Evolutionary conservation across 805 yeast genomes (phyloP).

Genomic region (Kluyveromyces starmeri): DNA sequence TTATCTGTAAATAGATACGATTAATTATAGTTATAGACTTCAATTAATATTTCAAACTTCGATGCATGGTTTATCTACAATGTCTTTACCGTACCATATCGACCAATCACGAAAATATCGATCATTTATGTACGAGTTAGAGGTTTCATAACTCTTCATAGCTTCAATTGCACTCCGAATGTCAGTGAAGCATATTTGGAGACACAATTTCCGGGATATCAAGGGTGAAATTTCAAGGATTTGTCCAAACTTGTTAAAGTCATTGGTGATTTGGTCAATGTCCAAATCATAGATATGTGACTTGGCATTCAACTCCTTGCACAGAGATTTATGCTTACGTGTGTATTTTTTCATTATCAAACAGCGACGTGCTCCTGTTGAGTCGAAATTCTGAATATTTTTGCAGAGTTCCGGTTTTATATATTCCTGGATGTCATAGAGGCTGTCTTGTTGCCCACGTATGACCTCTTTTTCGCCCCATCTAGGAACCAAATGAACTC

Average conservation of each 20-base stretch:
- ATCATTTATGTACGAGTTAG: constrained; percentile 28
- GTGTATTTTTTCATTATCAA: constrained; percentile 38
- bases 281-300: constrained; percentile 39
- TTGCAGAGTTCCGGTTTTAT: constrained; percentile 7
- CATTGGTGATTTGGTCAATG: constrained; percentile 35
- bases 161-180: constrained; percentile 52
- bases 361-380: constrained; percentile 45
- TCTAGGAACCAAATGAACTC: constrained; percentile 36
- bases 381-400: constrained; percentile 5
- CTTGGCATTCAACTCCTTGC: constrained; percentile 21
- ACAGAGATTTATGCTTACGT: constrained; percentile 15
- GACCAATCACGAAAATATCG: constrained; percentile 51
- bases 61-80: constrained; percentile 47
- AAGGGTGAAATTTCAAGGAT: constrained; percentile 56
- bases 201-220: constrained; percentile 54
- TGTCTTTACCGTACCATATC: constrained; percentile 59
- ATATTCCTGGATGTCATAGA: constrained; percentile 12
- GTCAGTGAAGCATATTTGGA: constrained; percentile 52
- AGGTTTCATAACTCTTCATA: constrained; percentile 36
- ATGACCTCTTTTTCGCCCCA: constrained; percentile 32
- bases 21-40: constrained; percentile 6
- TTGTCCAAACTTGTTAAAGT: constrained; percentile 49
- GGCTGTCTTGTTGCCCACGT: constrained; percentile 5
- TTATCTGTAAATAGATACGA: background rate
- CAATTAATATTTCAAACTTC: constrained; percentile 9